A percentile compares a stretch with the other conserved stretches of the same genome.
Conservation (phyloP, 495 filamentous ascomycete species). For the Aspergillus nanangensis region DNA sequence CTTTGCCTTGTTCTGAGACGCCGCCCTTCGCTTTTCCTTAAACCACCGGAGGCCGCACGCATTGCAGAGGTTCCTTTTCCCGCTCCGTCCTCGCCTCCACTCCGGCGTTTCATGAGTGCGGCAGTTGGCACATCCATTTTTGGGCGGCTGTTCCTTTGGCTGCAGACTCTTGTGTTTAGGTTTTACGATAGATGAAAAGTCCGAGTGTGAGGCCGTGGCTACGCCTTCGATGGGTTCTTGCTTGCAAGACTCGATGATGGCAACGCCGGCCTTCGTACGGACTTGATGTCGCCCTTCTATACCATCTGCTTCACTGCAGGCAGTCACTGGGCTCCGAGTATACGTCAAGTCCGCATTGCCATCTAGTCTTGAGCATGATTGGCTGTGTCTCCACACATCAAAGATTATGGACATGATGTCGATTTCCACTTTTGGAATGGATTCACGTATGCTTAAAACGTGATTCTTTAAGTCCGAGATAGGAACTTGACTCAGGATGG, state of each 20-base stretch:
- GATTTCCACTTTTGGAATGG: too few relatives aligned
- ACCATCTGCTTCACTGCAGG: too few relatives aligned
- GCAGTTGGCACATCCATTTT: neutral
- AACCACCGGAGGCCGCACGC: neutral
- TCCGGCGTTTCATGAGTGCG: neutral
- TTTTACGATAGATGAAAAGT: neutral
- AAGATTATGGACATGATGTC: too few relatives aligned
- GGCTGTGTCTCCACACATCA: too few relatives aligned
- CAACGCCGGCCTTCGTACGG: neutral
- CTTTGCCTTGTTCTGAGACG: neutral
- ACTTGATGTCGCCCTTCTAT: too few relatives aligned
- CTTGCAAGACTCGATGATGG: neutral
- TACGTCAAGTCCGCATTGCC: too few relatives aligned
- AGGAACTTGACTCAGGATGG: too few relatives aligned
- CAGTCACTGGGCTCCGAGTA: too few relatives aligned
- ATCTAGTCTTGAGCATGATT: too few relatives aligned
- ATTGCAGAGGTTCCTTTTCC: neutral
- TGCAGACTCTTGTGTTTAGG: neutral
- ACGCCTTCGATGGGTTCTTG: neutral
- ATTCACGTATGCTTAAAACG: too few relatives aligned
- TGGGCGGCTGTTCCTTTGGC: neutral
- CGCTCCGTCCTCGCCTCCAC: neutral
- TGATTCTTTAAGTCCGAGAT: too few relatives aligned
- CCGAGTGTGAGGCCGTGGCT: neutral
- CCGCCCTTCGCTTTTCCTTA: neutral